Evolutionary conservation across 768 basidiomycete genomes (phyloP).

Genomic region (Galerina marginata): DNA sequence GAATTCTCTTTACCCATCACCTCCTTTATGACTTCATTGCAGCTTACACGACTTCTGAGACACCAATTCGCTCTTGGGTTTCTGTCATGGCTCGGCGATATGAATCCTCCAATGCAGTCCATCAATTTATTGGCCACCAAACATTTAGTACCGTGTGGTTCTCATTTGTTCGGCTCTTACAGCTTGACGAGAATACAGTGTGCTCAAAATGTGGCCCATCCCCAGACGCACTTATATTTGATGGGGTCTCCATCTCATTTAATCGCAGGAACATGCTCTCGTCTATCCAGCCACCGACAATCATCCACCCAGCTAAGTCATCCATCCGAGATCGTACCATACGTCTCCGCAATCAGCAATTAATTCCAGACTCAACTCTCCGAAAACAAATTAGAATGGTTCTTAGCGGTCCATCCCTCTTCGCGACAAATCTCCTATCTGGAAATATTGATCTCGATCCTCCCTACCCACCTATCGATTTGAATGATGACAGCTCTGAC

Average conservation of each 20-base stretch:
- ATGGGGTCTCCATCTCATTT: too few relatives aligned
- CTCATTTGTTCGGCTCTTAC: too few relatives aligned
- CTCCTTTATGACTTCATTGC: constrained; percentile 39
- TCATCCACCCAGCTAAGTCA: constrained; percentile 6
- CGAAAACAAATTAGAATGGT: not conserved
- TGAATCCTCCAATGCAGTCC: not conserved
- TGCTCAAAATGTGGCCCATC: too few relatives aligned
- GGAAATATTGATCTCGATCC: too few relatives aligned
- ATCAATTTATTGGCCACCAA: not conserved
- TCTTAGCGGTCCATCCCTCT: too few relatives aligned
- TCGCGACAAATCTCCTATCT: not conserved
- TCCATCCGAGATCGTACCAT: not conserved
- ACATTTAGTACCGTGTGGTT: constrained; percentile 3
- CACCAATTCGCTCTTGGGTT: constrained; percentile 37
- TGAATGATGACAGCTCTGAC: too few relatives aligned
- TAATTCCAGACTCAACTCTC: not conserved
- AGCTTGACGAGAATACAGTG: too few relatives aligned
- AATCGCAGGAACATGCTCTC: constrained; percentile 27
- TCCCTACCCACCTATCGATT: not conserved
- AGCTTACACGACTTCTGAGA: constrained; percentile 37
- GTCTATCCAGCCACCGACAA: constrained; percentile 33
- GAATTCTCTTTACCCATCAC: constrained; percentile 33
- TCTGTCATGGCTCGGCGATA: constrained; percentile 28
- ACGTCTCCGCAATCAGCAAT: not conserved
- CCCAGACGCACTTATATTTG: too few relatives aligned